A percentile compares a stretch with the other conserved stretches of the same genome.
phyloP scores from a whole-genome alignment of 805 yeast species.

The Torulaspora indica region DNA sequence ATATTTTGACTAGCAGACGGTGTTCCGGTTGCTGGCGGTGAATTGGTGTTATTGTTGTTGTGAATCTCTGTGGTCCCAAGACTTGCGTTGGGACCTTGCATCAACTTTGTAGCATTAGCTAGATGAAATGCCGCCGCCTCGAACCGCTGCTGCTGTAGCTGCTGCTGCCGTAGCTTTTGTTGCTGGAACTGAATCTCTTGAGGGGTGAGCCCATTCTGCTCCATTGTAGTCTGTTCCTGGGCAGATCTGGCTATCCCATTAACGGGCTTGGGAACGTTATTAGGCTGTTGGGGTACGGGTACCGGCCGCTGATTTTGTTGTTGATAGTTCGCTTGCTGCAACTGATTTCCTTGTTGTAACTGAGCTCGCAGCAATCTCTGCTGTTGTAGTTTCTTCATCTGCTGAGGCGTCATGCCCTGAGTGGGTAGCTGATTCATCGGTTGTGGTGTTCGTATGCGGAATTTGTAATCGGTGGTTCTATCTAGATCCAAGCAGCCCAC shows the following conservation, averaged over 20 bases:
- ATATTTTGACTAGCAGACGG: constrained; percentile 9
- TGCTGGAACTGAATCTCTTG: constrained; percentile 35
- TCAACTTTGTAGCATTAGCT: constrained; percentile 32
- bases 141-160: constrained; percentile 33
- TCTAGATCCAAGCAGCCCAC: constrained; percentile 75
- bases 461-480: constrained; percentile 59
- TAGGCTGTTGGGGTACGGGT: constrained; percentile 6
- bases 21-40: constrained; percentile 9
- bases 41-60: constrained; percentile 7
- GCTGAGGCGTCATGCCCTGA: constrained; percentile 24
- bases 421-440: constrained; percentile 25
- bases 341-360: constrained; percentile 30
- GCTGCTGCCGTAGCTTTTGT: constrained; percentile 35
- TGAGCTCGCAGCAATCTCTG: constrained; percentile 31
- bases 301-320: constrained; percentile 13
- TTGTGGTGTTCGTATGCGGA: constrained; percentile 49
- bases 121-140: constrained; percentile 35
- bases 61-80: constrained; percentile 8
- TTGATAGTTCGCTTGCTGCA: constrained; percentile 15
- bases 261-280: constrained; percentile 1
- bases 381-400: constrained; percentile 26
- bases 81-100: constrained; percentile 22
- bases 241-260: constrained; percentile 4
- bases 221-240: constrained; percentile 8
- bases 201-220: constrained; percentile 32